Evolutionary conservation across 2,329 filamentous ascomycete species (phyloP).

Genomic region (Lachnellula willkommii): DNA sequence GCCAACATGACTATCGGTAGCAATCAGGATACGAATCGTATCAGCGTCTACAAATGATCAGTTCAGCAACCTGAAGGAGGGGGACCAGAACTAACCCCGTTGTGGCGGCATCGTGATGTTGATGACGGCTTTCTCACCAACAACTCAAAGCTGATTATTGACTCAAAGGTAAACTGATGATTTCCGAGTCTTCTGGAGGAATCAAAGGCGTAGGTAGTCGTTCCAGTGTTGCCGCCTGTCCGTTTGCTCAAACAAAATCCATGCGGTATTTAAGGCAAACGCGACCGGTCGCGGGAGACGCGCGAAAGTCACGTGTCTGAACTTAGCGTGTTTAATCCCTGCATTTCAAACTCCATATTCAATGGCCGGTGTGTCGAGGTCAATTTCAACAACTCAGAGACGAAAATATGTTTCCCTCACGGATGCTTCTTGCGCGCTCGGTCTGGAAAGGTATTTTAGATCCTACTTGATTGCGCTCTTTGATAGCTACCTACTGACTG

Average conservation of each 20-base stretch:
- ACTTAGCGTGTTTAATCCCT: not conserved
- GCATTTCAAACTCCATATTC: not conserved
- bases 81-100: constrained; percentile 12
- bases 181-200: too few relatives aligned
- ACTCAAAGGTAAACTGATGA: too few relatives aligned
- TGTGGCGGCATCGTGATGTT: constrained; percentile 24
- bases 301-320: not conserved
- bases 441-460: constrained; percentile 64
- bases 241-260: not conserved
- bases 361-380: not conserved
- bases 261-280: not conserved
- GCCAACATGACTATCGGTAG: constrained; percentile 97
- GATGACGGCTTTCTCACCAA: not conserved
- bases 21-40: constrained; percentile 88
- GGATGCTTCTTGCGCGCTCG: constrained; percentile 56
- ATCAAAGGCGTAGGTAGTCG: not conserved
- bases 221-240: not conserved
- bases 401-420: constrained; percentile 52
- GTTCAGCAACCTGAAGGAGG: not conserved
- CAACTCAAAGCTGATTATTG: not conserved
- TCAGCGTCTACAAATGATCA: constrained; percentile 46
- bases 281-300: not conserved
- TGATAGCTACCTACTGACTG: constrained; percentile 23
- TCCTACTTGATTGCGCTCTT: not conserved
- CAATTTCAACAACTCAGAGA: constrained; percentile 2